Percentiles rank a stretch among this genome's conserved stretches.
Evolutionary conservation across 768 basidiomycete genomes (phyloP).

Genomic region (Pisolithus tinctorius): DNA sequence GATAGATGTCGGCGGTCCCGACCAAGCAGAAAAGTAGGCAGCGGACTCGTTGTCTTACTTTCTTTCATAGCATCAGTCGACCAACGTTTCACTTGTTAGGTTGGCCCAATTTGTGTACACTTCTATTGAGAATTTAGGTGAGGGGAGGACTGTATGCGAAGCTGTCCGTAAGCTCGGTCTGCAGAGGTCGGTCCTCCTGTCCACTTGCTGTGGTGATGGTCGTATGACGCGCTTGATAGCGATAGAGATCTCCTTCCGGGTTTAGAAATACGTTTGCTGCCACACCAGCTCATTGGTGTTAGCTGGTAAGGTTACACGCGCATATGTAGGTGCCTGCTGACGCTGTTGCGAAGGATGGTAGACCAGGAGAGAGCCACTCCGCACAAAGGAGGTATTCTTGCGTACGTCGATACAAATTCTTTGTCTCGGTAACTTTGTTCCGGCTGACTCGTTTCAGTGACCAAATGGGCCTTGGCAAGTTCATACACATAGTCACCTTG

Average conservation of each 20-base stretch:
- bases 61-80: not conserved
- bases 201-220: not conserved
- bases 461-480: slow-evolving; percentile 59
- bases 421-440: not conserved
- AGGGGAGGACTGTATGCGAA: slow-evolving; percentile 44
- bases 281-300: slow-evolving; percentile 74
- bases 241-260: slow-evolving; percentile 57
- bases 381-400: slow-evolving; percentile 59
- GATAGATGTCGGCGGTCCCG: slow-evolving; percentile 53
- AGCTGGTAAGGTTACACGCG: slow-evolving; percentile 42
- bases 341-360: slow-evolving; percentile 47
- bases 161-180: slow-evolving; percentile 50
- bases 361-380: slow-evolving; percentile 44
- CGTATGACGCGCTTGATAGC: slow-evolving; percentile 22
- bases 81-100: slow-evolving; percentile 24
- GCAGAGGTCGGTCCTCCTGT: slow-evolving; percentile 33
- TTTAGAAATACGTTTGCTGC: slow-evolving; percentile 60
- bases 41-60: not conserved
- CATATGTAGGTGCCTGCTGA: not conserved
- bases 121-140: slow-evolving; percentile 50
- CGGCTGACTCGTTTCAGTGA: slow-evolving; percentile 33
- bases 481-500: not conserved
- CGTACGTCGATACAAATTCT: slow-evolving; percentile 27
- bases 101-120: slow-evolving; percentile 57
- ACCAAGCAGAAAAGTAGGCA: slow-evolving; percentile 44